phyloP scores from a whole-genome alignment of 2,329 filamentous ascomycete species.

The Cytospora schulzeri region DNA sequence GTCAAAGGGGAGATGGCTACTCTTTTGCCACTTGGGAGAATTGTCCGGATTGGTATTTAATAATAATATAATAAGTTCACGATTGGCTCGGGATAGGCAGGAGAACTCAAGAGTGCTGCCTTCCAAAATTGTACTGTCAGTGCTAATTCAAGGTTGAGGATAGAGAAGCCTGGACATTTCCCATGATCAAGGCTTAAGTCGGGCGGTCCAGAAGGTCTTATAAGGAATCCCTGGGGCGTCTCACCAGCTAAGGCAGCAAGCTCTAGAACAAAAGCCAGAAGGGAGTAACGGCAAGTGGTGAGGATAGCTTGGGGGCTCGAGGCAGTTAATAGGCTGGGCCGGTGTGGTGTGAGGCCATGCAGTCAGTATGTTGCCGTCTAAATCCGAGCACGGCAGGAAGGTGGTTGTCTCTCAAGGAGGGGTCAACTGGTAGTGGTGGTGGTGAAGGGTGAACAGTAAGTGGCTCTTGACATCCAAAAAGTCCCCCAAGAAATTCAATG shows the following conservation, averaged over 20 bases:
- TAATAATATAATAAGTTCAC: background rate
- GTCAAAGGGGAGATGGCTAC: background rate
- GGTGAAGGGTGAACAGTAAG: background rate
- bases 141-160: background rate
- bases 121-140: background rate
- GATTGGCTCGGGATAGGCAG: slow-evolving; percentile 4
- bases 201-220: slow-evolving; percentile 22
- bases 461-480: slow-evolving; percentile 11
- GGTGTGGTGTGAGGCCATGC: slow-evolving; percentile 11
- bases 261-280: slow-evolving; percentile 8
- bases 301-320: slow-evolving; percentile 5
- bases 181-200: slow-evolving; percentile 3
- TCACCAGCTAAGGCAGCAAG: background rate
- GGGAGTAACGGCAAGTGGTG: slow-evolving; percentile 12
- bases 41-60: slow-evolving; percentile 1
- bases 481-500: background rate
- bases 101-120: background rate
- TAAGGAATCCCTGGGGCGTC: slow-evolving; percentile 3
- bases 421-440: background rate
- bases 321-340: slow-evolving; percentile 19
- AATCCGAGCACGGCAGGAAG: slow-evolving; percentile 2
- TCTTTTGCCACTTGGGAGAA: background rate
- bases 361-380: slow-evolving; percentile 2
- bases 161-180: background rate
- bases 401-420: slow-evolving; percentile 8